phyloP scores from a whole-genome alignment of 352 stramenopile species.

The Pythium biforme region DNA sequence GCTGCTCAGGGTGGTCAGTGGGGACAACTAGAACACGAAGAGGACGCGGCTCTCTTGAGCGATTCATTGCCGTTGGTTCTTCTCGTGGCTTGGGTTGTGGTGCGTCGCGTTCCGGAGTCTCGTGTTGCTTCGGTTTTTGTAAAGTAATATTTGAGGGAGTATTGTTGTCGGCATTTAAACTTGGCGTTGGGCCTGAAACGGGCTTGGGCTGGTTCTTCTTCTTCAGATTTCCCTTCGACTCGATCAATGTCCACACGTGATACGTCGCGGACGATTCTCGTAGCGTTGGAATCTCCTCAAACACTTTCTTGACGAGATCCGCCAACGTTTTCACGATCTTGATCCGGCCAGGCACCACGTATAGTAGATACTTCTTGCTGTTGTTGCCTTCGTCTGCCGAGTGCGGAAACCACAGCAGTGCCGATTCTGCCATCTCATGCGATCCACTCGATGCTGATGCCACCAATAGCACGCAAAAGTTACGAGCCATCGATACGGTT shows the following conservation, averaged over 20 bases:
- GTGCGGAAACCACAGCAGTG: slow-evolving; percentile 42
- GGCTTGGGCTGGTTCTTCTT: neutral
- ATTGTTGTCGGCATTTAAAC: neutral
- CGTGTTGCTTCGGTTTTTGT: neutral
- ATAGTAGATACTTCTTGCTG: slow-evolving; percentile 42
- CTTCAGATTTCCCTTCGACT: neutral
- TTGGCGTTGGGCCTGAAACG: too few species aligned
- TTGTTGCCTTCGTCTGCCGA: slow-evolving; percentile 1
- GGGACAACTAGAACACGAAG: neutral
- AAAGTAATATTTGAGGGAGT: neutral
- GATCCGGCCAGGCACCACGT: slow-evolving; percentile 56
- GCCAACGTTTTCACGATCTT: slow-evolving; percentile 60
- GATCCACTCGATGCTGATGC: neutral
- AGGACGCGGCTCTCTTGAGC: neutral
- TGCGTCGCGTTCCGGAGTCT: neutral
- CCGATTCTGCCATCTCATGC: slow-evolving; percentile 18
- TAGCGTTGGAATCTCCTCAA: slow-evolving; percentile 43
- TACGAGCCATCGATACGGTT: neutral
- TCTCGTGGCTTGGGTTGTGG: neutral
- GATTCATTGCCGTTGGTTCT: neutral
- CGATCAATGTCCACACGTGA: slow-evolving; percentile 39
- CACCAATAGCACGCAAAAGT: slow-evolving; percentile 45
- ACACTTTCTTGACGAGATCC: slow-evolving; percentile 50
- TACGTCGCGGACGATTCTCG: slow-evolving; percentile 30
- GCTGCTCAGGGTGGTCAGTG: neutral